Percentiles rank a stretch among this genome's conserved stretches.
Evolutionary conservation across 1,284 basidiomycete species (phyloP).

Genomic region (Salmacisia buchloeana): DNA sequence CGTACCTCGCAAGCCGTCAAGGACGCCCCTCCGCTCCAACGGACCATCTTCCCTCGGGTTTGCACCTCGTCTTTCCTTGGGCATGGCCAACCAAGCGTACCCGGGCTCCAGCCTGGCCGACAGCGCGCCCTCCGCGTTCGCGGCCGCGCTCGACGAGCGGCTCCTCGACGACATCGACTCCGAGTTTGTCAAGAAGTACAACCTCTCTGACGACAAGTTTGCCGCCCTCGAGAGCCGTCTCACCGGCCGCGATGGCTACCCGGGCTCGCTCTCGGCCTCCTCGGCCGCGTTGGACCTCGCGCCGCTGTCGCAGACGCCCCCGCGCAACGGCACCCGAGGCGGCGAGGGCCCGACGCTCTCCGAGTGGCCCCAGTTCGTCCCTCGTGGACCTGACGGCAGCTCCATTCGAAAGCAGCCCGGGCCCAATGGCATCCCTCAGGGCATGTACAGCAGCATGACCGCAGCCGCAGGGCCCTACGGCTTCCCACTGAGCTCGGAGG

Average conservation of each 20-base stretch:
- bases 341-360: conserved; percentile 66
- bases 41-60: not conserved
- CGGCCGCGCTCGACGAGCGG: conserved; percentile 43
- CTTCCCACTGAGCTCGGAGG: conserved; percentile 15
- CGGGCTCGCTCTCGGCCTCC: conserved; percentile 74
- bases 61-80: not conserved
- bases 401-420: conserved; percentile 7
- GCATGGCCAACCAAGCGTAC: conserved; percentile 1
- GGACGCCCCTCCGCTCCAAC: not conserved
- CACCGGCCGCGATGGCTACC: conserved; percentile 50
- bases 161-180: conserved; percentile 48
- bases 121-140: conserved; percentile 11
- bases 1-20: too few relatives aligned
- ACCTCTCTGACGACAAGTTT: conserved; percentile 59
- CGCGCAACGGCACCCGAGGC: conserved; percentile 61
- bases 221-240: conserved; percentile 53
- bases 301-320: conserved; percentile 73
- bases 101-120: not conserved
- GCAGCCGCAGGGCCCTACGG: conserved; percentile 8
- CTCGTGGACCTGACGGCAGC: conserved; percentile 51
- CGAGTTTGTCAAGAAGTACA: conserved; percentile 49
- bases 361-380: conserved; percentile 86
- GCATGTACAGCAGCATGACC: conserved; percentile 10
- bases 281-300: conserved; percentile 89
- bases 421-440: conserved; percentile 9